phyloP scores from a whole-genome alignment of 257 asterid species.

The Salvia hispanica region DNA sequence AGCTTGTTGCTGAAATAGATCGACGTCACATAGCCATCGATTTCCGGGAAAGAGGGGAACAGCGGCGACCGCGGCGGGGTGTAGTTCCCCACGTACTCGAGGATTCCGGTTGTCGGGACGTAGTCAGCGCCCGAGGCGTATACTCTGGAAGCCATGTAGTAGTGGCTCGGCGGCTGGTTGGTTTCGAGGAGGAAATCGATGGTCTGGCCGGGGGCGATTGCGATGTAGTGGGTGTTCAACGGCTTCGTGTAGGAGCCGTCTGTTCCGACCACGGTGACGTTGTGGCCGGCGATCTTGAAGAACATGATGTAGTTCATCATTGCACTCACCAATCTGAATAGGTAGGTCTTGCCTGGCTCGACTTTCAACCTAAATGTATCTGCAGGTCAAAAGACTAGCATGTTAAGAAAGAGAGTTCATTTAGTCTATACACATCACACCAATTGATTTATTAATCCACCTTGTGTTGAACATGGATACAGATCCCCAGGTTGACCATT shows the following conservation, averaged over 20 bases:
- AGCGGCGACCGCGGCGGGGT: constrained; percentile 36
- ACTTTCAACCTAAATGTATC: constrained; percentile 50
- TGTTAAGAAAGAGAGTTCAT: no score
- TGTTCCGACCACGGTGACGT: constrained; percentile 54
- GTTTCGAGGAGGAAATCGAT: constrained; percentile 52
- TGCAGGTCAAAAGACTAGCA: constrained; percentile 3
- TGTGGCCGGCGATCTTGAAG: constrained; percentile 52
- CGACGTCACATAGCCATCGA: constrained; percentile 31
- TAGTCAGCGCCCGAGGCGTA: constrained; percentile 25
- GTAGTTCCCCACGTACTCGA: constrained; percentile 46
- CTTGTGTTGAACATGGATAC: constrained; percentile 51
- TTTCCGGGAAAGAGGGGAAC: constrained; percentile 39
- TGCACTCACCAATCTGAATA: constrained; percentile 53
- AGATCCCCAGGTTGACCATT: constrained; percentile 62
- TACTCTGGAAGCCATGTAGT: constrained; percentile 12
- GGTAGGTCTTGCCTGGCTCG: constrained; percentile 49
- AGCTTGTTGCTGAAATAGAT: constrained; percentile 34
- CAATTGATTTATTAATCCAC: constrained; percentile 14
- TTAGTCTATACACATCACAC: no score
- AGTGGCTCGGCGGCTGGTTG: constrained; percentile 39
- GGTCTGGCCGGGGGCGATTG: constrained; percentile 66
- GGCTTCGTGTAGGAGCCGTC: constrained; percentile 60
- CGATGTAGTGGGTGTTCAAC: constrained; percentile 32
- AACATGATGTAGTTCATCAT: constrained; percentile 64
- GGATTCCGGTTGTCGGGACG: constrained; percentile 47